Evolutionary conservation across 306 rosid species (phyloP), one percentile per base, ranked within the genome.

Genomic region (Acmispon strigosus): DNA sequence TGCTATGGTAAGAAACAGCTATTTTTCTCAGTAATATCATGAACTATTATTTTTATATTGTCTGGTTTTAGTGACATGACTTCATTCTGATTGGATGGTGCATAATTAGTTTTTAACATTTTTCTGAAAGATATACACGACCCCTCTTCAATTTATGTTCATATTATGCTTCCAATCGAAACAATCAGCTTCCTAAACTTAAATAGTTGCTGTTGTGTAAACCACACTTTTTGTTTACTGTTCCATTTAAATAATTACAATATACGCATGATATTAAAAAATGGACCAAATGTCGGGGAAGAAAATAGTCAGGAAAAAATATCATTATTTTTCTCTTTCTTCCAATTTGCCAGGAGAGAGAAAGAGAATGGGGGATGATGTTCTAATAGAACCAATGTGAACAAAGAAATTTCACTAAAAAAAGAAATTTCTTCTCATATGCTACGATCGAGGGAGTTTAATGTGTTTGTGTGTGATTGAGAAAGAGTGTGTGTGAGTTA

Each of bases 1-100:
- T 77, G 96, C 92, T 19, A 61, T 73, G 89, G 96, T 92, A 83
- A 69, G 86, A 58, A 72, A 64, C 62, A 32, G 10, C 14, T 48
- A 13, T 50, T 57, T 27, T 12, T 69, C 34, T 69, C 17, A 60
- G 17, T 74, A 15, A 55, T 67, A 39, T 80, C 39, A 39, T 55
- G 16, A 14, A 20, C 14, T 41, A 27, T 27, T 27, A 27, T 69
- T 3, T 69, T 45, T 18, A 43, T 55, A 13, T 34, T 34, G 6
- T 43, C 51, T n/a, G 16, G 42, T 58, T 45, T 27, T 53, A 42
- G 69, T 27, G 58, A 8, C 16, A 32, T 60, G 45, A 18, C 8
- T 62, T 56, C 63, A 58, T 32, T 60, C 71, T 66, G 45, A 51
- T 22, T 44, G 29, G 37, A 13, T 44, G 60, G 22, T 32, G 6